These are phyloP conservation scores for Thermoascus crustaceus DNA, from an alignment of 2,329 filamentous ascomycete species.

Conservation along the genomic window DNA sequence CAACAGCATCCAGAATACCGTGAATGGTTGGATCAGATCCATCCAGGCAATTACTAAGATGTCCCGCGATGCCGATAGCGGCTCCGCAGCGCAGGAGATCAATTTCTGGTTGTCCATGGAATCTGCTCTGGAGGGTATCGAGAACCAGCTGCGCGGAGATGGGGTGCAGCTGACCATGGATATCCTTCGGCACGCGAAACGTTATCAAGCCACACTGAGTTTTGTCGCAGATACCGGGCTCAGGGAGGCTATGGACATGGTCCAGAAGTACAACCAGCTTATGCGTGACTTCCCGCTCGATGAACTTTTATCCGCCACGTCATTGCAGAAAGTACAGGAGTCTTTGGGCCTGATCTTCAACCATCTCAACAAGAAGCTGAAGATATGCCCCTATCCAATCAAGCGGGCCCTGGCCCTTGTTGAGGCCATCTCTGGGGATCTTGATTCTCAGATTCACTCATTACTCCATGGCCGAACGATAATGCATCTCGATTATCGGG, in stretches of 20 bases:
- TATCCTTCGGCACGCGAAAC: conserved; percentile 92
- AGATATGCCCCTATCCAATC: conserved; percentile 93
- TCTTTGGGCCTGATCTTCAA: conserved; percentile 82
- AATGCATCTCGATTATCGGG: conserved; percentile 84
- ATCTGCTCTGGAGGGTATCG: conserved; percentile 81
- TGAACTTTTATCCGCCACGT: conserved; percentile 86
- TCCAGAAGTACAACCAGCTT: conserved; percentile 97
- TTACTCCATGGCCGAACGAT: conserved; percentile 78
- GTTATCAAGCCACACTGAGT: conserved; percentile 94
- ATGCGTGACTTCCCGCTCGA: conserved; percentile 98
- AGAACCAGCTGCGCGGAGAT: conserved; percentile 76
- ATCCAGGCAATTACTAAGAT: conserved; percentile 96
- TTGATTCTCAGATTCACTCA: conserved; percentile 78
- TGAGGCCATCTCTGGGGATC: conserved; percentile 88
- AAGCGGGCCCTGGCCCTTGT: conserved; percentile 86
- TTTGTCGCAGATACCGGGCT: conserved; percentile 93
- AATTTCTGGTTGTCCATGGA: conserved; percentile 99
- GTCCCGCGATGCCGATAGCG: conserved; percentile 68
- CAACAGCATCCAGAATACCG: conserved; percentile 85
- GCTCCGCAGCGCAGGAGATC: conserved; percentile 91
- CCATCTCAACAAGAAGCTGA: conserved; percentile 96
- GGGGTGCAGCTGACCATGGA: conserved; percentile 88
- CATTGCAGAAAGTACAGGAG: conserved; percentile 78
- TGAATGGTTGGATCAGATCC: conserved; percentile 98
- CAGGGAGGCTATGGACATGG: conserved; percentile 90